These are phyloP conservation scores for Neurospora sp. DNA, from an alignment of 495 filamentous ascomycete species.

Conservation along the genomic window DNA sequence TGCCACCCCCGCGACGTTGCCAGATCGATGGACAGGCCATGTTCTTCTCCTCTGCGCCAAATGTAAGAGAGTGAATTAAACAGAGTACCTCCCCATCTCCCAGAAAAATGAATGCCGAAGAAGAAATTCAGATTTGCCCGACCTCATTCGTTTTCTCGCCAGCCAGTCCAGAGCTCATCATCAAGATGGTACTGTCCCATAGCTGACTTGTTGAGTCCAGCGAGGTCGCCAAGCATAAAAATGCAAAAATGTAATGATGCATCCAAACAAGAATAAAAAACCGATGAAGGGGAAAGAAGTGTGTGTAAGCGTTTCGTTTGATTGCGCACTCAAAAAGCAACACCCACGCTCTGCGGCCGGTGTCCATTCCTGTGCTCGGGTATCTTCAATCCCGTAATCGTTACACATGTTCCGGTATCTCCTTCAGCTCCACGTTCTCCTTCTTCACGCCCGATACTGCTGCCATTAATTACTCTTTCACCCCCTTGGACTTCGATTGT, in stretches of 20 bases:
- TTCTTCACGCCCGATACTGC: neutral
- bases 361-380: neutral
- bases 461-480: neutral
- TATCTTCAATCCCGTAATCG: neutral
- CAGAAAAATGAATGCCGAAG: neutral
- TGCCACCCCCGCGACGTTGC: no score
- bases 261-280: no score
- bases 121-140: neutral
- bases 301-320: neutral
- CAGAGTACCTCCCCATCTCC: neutral
- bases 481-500: neutral
- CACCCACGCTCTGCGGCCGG: constrained; percentile 15
- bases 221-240: neutral
- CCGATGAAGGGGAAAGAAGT: no score
- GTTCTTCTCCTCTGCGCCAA: neutral
- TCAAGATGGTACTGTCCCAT: neutral
- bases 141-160: neutral
- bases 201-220: neutral
- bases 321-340: constrained; percentile 10
- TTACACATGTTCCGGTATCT: neutral
- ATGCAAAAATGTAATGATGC: neutral
- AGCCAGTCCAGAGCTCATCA: neutral
- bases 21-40: neutral
- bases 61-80: neutral
- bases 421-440: neutral